These are phyloP conservation scores for Danielia reshetovae DNA, from an alignment of 805 yeast genomes.

Conservation along the genomic window DNA sequence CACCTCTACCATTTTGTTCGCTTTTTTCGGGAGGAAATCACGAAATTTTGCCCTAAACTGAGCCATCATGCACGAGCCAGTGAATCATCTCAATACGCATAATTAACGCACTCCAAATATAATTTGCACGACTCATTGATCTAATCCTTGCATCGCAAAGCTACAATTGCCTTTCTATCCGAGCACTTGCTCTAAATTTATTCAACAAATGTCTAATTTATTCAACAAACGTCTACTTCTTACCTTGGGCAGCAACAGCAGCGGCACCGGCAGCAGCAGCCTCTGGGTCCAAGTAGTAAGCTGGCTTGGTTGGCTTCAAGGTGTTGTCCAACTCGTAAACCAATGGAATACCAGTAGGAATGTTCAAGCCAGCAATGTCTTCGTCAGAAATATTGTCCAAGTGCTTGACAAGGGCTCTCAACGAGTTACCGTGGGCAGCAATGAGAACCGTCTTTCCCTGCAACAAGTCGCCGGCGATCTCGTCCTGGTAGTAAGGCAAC, in stretches of 20 bases:
- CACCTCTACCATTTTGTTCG: no score
- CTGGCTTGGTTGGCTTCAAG: slow-evolving; percentile 86
- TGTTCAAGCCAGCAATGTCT: slow-evolving; percentile 90
- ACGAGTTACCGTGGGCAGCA: slow-evolving; percentile 98
- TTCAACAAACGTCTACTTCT: slow-evolving; percentile 30
- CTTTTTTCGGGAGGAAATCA: no score
- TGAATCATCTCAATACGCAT: no score
- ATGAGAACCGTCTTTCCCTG: slow-evolving; percentile 85
- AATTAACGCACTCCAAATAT: no score
- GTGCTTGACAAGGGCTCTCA: slow-evolving; percentile 94
- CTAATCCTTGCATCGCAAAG: no score
- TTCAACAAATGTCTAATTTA: no score
- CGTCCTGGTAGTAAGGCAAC: slow-evolving; percentile 96
- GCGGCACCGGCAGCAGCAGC: slow-evolving; percentile 99
- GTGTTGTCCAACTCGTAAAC: slow-evolving; percentile 89
- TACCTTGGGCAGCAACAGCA: slow-evolving; percentile 96
- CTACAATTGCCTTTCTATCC: no score
- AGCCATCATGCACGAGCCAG: no score
- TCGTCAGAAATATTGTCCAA: slow-evolving; percentile 89
- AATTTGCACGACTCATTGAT: no score
- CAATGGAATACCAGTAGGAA: slow-evolving; percentile 98
- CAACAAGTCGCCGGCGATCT: slow-evolving; percentile 78
- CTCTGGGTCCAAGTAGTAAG: slow-evolving; percentile 97
- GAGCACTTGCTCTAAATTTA: no score
- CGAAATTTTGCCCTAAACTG: no score